Evolutionary conservation across 257 asterid species (phyloP), one percentile per base, ranked within the genome.

Genomic region (Apocynum venetum): DNA sequence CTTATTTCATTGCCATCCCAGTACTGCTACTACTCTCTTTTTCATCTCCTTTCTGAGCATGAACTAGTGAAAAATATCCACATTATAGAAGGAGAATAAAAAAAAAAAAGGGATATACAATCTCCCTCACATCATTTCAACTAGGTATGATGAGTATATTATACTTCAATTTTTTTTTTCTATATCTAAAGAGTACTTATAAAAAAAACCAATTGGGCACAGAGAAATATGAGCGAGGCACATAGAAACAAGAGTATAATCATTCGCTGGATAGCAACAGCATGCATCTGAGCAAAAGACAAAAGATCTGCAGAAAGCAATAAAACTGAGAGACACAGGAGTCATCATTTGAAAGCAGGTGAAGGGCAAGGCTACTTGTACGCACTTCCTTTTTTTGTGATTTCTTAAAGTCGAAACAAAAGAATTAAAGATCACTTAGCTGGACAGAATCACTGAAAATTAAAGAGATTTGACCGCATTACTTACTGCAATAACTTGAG

Each of bases 301-400:
- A 65, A 76, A 66, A 35, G 4, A 12, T 47, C 79, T 61, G 63
- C 63, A 72, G 53, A 49, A 63, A 55, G 52, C 51, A 51, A 31
- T 6, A 12, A 31, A 47, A 63, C 76, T 61, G 46, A 35, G 70
- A 17, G 63, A 31, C 68, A 35, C 49, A 15, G 61, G 20, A 56
- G 71, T 25, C 80, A 73, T 74, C 78, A 78, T 79, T 79, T 64
- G 48, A 64, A 15, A 13, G 67, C 73, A 11, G 63, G 64, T 78
- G 4, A 55, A n/a, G 60, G 5, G 9, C 4, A 77, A 69, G 61
- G 56, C 67, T 72, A 9, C 12, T 0, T 1, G 8, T 1, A 0
- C 47, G 48, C 48, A 36, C 73, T 71, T 46, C 60, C 59, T 13
- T 15, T 78, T 72, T 72, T 72, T 61, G 66, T 44, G 72, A 71